Base-by-base conservation (phyloP, 441 rosid genomes). In the Capsella rubella region DNA sequence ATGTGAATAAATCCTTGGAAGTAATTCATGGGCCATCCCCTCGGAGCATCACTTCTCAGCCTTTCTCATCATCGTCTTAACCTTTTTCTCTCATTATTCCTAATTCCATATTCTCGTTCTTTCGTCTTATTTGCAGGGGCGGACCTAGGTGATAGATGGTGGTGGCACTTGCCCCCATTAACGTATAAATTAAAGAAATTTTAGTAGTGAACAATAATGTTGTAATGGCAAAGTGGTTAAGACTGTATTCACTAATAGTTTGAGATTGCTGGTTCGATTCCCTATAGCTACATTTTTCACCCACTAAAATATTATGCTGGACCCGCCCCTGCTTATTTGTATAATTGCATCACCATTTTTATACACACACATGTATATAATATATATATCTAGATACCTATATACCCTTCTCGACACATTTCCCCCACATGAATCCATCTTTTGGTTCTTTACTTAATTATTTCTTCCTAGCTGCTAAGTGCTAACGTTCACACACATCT, bases 1-100 rank as follows among this genome's bases (percentile, higher is more conserved):
- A 78, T 54, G 81, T 73, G 78, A 78, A 78, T 56, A 78, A 78
- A 78, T 78, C 71, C 81, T 78, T 78, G 57, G 81, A 61, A 73
- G 81, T 71, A n/a, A 47, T 55, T 9, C 67, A 78, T 78, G 77
- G 81, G 78, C 77, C 81, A 78, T 60, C 74, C 81, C 46, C 55
- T 40, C 12, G 54, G 66, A 67, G 80, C 31, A 78, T 78, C 71
- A 78, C 81, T 78, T 78, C 71, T 78, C 70, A 60, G 16, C 73
- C 77, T 78, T 77, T 77, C 80, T 77, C 78, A 67, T 78, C 78
- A 78, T 73, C 78, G 66, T 73, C 81, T 62, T 78, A 35, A 78
- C 78, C 45, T 78, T 78, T 78, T 68, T 13, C 71, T 73, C 50
- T 73, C 55, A 8, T 78, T 72, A 53, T 78, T 72, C 81, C 71